These are phyloP conservation scores for Ganoderma meredithae DNA, from an alignment of 1,284 basidiomycete genomes.

Conservation along the genomic window DNA sequence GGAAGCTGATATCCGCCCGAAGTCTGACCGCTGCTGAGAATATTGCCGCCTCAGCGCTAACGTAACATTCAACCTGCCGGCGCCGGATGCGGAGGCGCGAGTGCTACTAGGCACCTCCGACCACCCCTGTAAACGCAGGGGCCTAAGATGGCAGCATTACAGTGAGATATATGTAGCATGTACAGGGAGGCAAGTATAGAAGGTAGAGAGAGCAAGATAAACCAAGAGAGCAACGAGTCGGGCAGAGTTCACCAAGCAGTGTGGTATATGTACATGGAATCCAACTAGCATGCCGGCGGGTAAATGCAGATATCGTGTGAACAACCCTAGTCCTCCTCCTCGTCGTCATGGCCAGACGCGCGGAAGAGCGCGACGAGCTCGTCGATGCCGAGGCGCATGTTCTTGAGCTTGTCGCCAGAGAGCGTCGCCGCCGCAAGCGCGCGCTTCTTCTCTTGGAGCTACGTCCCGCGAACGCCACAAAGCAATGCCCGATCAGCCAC, in stretches of 20 bases:
- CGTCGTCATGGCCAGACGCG: slow-evolving; percentile 60
- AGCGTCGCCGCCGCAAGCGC: slow-evolving; percentile 86
- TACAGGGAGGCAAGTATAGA: background rate
- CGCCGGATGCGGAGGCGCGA: background rate
- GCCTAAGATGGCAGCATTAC: slow-evolving; percentile 4
- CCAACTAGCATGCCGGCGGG: background rate
- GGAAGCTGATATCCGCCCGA: slow-evolving; percentile 7
- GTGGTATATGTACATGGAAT: slow-evolving; percentile 8
- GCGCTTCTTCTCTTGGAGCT: slow-evolving; percentile 90
- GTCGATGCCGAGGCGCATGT: slow-evolving; percentile 83
- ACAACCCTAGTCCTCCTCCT: slow-evolving; percentile 44
- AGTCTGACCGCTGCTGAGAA: slow-evolving; percentile 48
- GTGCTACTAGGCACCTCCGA: background rate
- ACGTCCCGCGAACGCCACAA: slow-evolving; percentile 21
- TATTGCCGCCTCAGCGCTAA: slow-evolving; percentile 57
- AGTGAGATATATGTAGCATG: background rate
- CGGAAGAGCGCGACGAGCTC: slow-evolving; percentile 85
- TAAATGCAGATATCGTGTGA: slow-evolving; percentile 7
- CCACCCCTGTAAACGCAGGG: slow-evolving; percentile 40
- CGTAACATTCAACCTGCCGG: slow-evolving; percentile 39
- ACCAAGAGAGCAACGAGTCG: slow-evolving; percentile 16
- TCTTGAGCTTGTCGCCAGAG: slow-evolving; percentile 88
- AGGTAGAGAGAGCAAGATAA: slow-evolving; percentile 7
- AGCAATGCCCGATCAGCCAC: slow-evolving; percentile 18
- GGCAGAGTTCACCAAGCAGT: background rate